Conservation (phyloP, 148 eudicot species). For the Heliosperma pusillum region DNA sequence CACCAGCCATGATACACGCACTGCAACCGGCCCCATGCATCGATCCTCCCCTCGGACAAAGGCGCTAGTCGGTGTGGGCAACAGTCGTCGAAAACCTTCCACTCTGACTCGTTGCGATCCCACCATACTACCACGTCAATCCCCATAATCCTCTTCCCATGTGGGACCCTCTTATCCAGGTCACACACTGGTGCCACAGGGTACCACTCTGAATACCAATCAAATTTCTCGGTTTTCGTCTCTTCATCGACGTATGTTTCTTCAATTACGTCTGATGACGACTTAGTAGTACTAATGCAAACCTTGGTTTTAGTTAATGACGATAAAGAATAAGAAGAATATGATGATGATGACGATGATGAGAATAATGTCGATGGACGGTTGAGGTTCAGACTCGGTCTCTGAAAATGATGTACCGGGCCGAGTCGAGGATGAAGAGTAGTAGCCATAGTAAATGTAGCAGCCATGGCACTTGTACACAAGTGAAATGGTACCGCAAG, state of each 20-base stretch:
- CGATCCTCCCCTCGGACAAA: constrained; percentile 73
- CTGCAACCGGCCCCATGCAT: constrained; percentile 79
- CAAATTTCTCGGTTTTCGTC: constrained; percentile 32
- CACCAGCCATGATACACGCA: constrained; percentile 94
- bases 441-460: neutral
- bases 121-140: constrained; percentile 74
- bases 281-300: neutral
- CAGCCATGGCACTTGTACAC: neutral
- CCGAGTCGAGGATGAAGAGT: neutral
- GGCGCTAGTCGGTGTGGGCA: constrained; percentile 91
- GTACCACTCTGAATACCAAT: constrained; percentile 74
- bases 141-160: constrained; percentile 58
- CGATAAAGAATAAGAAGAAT: neutral
- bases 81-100: constrained; percentile 79
- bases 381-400: neutral
- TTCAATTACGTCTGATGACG: neutral
- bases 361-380: neutral
- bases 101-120: constrained; percentile 48
- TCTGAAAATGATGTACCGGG: neutral
- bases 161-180: constrained; percentile 69
- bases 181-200: constrained; percentile 62
- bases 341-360: neutral
- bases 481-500: too few relatives aligned
- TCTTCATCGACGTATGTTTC: neutral
- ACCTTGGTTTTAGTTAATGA: neutral